Percentiles rank a stretch among this genome's conserved stretches.
phyloP scores from a whole-genome alignment of 2,329 filamentous ascomycete species.

The Cercospora berteroae region DNA sequence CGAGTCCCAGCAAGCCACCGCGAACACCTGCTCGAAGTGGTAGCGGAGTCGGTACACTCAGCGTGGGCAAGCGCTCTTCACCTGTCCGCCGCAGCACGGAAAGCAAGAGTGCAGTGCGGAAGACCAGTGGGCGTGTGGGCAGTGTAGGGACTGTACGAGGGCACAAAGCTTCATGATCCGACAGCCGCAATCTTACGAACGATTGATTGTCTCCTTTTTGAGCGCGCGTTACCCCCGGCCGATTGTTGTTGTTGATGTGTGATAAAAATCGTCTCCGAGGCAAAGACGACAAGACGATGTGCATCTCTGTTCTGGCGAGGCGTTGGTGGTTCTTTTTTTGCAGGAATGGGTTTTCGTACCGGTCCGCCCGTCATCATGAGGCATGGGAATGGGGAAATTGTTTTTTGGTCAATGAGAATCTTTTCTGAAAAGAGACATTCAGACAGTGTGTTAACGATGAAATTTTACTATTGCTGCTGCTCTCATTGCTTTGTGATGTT shows the following conservation, averaged over 20 bases:
- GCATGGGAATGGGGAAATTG: neutral
- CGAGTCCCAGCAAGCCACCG: slow-evolving; percentile 36
- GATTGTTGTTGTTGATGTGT: neutral
- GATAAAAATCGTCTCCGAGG: neutral
- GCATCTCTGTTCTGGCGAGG: neutral
- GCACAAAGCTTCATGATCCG: slow-evolving; percentile 27
- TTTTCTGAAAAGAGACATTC: neutral
- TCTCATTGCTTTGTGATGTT: no score
- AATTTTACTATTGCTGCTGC: neutral
- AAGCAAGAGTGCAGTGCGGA: slow-evolving; percentile 50
- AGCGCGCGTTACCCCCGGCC: neutral
- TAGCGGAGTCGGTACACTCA: slow-evolving; percentile 46
- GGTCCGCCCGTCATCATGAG: neutral
- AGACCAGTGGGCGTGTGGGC: slow-evolving; percentile 52
- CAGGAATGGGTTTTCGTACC: neutral
- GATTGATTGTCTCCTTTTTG: neutral
- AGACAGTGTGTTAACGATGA: neutral
- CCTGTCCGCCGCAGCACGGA: slow-evolving; percentile 48
- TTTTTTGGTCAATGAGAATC: neutral
- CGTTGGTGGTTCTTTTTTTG: neutral
- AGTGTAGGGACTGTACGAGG: slow-evolving; percentile 37
- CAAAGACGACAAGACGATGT: neutral
- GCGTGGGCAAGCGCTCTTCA: slow-evolving; percentile 48
- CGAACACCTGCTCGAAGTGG: slow-evolving; percentile 48
- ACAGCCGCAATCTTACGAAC: neutral